phyloP scores from a whole-genome alignment of 2,329 filamentous ascomycete genomes.

The Ophiocordyceps unilateralis region DNA sequence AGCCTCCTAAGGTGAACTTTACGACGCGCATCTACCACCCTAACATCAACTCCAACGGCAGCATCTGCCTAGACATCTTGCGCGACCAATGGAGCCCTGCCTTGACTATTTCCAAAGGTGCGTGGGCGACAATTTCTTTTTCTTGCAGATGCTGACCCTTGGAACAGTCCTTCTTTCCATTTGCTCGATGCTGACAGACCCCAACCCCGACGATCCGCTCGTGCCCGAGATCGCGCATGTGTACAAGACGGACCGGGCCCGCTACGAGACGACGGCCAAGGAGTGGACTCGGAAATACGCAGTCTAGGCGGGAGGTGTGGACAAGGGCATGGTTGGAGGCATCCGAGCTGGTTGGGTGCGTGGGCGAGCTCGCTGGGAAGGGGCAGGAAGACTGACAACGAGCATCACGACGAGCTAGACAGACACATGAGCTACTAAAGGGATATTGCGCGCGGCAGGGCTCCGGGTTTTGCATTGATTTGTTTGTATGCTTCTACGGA shows the following conservation, averaged over 20 bases:
- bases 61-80: conserved; percentile 96
- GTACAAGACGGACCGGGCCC: conserved; percentile 95
- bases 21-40: conserved; percentile 99
- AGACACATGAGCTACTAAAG: conserved; percentile 18
- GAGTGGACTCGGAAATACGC: conserved; percentile 99
- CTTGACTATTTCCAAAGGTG: conserved; percentile 96
- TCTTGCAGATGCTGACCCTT: background rate
- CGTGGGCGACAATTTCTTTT: too few species aligned
- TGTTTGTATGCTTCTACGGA: background rate
- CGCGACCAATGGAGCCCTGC: conserved; percentile 99
- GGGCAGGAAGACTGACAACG: background rate
- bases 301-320: conserved; percentile 39
- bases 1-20: conserved; percentile 99
- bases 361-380: background rate
- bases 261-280: conserved; percentile 89
- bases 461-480: conserved; percentile 17
- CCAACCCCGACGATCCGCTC: conserved; percentile 95
- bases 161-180: conserved; percentile 78
- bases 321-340: background rate
- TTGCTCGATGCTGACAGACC: conserved; percentile 99
- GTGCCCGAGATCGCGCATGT: conserved; percentile 98
- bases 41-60: conserved; percentile 99
- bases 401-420: conserved; percentile 14
- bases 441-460: conserved; percentile 20
- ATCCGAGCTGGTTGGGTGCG: background rate